Conservation (phyloP, 257 asterid species). For the Verbena officinalis region DNA sequence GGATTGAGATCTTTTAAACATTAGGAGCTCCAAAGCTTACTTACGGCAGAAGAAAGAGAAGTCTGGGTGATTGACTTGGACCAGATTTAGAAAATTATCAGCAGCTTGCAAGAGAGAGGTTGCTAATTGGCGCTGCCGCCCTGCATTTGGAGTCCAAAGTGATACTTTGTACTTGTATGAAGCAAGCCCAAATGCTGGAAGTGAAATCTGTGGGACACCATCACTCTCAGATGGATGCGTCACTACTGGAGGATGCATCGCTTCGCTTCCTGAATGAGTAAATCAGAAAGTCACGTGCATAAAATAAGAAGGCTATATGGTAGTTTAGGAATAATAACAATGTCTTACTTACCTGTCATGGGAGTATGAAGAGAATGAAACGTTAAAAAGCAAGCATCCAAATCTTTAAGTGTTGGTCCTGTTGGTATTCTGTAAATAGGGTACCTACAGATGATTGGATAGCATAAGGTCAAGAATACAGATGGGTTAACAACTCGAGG, state of each 20-base stretch:
- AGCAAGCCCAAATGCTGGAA: constrained; percentile 89
- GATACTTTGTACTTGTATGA: constrained; percentile 72
- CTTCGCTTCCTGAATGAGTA: constrained; percentile 55
- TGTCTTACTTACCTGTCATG: constrained; percentile 50
- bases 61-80: constrained; percentile 84
- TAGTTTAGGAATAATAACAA: not conserved
- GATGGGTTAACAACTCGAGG: constrained; percentile 5
- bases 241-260: constrained; percentile 43
- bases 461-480: not conserved
- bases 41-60: constrained; percentile 81
- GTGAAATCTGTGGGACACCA: constrained; percentile 54
- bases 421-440: constrained; percentile 96
- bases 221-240: constrained; percentile 53
- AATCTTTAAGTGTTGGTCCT: constrained; percentile 82
- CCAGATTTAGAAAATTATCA: constrained; percentile 57
- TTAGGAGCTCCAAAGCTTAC: constrained; percentile 33
- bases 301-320: not conserved
- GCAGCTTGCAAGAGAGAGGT: constrained; percentile 70
- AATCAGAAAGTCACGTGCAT: not conserved
- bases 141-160: constrained; percentile 71
- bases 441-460: constrained; percentile 54
- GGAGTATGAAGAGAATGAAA: constrained; percentile 91
- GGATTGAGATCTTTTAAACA: no score
- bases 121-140: constrained; percentile 52
- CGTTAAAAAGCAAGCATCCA: constrained; percentile 94